Evolutionary conservation across 192 early-diverging fungal genomes (phyloP).

Genomic region (Chytriomyces sp.): DNA sequence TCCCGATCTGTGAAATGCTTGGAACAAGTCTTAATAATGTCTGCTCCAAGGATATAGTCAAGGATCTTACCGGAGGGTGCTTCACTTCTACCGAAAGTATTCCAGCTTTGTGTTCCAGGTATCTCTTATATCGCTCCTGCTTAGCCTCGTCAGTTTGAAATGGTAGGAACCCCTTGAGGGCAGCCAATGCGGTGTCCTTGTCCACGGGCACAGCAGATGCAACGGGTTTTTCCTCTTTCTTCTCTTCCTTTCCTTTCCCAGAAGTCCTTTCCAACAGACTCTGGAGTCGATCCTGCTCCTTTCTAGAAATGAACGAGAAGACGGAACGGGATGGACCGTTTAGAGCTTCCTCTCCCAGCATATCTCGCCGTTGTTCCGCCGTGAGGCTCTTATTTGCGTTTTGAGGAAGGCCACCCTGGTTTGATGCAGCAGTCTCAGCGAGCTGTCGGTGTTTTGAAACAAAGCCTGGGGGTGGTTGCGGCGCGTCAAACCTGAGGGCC

Average conservation of each 20-base stretch:
- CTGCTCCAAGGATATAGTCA: neutral
- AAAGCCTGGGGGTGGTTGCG: conserved; percentile 41
- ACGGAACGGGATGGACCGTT: conserved; percentile 67
- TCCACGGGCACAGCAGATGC: conserved; percentile 52
- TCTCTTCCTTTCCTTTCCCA: neutral
- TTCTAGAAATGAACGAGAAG: conserved; percentile 67
- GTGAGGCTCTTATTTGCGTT: conserved; percentile 25
- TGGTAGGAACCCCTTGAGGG: conserved; percentile 79
- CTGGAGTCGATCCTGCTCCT: conserved; percentile 68
- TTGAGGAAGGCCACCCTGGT: neutral
- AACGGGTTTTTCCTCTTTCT: conserved; percentile 13
- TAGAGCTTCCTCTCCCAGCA: conserved; percentile 73
- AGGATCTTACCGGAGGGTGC: conserved; percentile 19
- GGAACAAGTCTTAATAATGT: neutral
- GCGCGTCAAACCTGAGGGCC: conserved; percentile 43
- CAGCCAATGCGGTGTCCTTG: conserved; percentile 64
- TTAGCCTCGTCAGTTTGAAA: conserved; percentile 71
- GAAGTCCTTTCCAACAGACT: conserved; percentile 39
- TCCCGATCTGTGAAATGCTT: conserved; percentile 38
- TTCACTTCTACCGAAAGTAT: conserved; percentile 24
- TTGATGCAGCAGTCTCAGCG: neutral
- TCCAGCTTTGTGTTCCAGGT: conserved; percentile 68
- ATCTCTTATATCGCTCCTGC: conserved; percentile 72
- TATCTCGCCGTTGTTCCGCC: conserved; percentile 59
- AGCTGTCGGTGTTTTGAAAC: conserved; percentile 30